Evolutionary conservation across 495 filamentous ascomycete species (phyloP).

Genomic region (Aspergillus sclerotioniger): DNA sequence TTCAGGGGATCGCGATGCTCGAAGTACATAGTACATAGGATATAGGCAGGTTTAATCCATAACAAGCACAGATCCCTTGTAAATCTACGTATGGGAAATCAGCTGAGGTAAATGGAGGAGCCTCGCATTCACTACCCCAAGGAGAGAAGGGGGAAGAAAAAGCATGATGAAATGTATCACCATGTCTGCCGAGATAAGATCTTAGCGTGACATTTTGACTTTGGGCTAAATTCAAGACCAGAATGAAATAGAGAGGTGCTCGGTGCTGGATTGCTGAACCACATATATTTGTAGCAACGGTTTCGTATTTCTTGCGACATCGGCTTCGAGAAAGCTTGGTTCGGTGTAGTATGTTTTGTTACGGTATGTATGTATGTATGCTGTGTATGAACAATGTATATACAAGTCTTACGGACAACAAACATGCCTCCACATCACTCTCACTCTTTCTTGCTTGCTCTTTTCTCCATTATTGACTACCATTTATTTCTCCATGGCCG

Average conservation of each 20-base stretch:
- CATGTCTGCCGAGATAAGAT: constrained; percentile 16
- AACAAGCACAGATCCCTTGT: too few relatives aligned
- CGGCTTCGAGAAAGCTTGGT: constrained; percentile 9
- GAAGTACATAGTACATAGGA: too few relatives aligned
- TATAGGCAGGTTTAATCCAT: too few relatives aligned
- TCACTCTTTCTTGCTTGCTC: too few relatives aligned
- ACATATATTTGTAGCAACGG: too few relatives aligned
- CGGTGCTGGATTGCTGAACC: too few relatives aligned
- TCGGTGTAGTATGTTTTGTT: neutral
- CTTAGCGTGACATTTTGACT: constrained; percentile 5
- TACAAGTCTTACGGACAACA: neutral
- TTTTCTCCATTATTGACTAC: neutral
- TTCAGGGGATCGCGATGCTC: too few relatives aligned
- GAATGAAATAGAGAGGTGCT: neutral
- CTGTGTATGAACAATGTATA: neutral
- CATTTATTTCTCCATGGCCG: neutral
- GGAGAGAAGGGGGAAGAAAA: too few relatives aligned
- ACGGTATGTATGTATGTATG: neutral
- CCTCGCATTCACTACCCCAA: too few relatives aligned
- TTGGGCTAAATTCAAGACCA: neutral
- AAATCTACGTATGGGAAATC: too few relatives aligned
- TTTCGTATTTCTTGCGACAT: constrained; percentile 25
- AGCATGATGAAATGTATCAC: neutral
- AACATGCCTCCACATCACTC: neutral
- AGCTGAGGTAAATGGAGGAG: too few relatives aligned